Evolutionary conservation across 305 asterid genomes (phyloP), one percentile per base, ranked within the genome.

Genomic region (Caryopteris hybrid): DNA sequence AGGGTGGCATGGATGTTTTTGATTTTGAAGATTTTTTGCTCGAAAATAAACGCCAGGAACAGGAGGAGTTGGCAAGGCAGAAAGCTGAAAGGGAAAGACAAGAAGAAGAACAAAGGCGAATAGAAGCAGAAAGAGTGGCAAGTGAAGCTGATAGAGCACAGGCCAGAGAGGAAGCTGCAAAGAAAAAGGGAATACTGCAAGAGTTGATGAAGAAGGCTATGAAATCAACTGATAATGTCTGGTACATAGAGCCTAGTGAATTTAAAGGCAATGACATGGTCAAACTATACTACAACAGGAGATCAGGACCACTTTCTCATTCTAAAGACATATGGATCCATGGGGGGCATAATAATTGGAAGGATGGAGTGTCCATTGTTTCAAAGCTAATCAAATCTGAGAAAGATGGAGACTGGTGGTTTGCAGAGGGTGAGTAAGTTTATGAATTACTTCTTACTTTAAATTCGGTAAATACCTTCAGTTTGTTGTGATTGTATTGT

Each of bases 21-120:
- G 94, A 85, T 64, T 95, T 95, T 77, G 97, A 95, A 72, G 84
- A 86, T 73, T 88, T 95, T 78, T 83, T 95, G 91, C 95, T 95
- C 53, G 94, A 88, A 84, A 98, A 91, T 70, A 91, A 91, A 82
- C 79, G 75, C 25, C 84, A 77, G 64, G 98, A 95, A 74, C 89
- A 83, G 75, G 91, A 85, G 78, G 93, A 83, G 68, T 72, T 89
- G 69, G 81, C 83, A 31, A 71, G 81, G 70, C 85, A 81, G 71
- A 77, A 89, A 81, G 96, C 92, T 71, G 96, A 95, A 79, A 83
- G 72, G 74, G 88, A 95, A 78, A 88, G 79, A 61, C 80, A 64
- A 74, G 92, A 58, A 17, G 98, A 88, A 86, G 94, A 84, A 65
- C 81, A 79, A 76, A 85, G 85, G 75, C 83, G 81, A 21, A 72